phyloP scores from a whole-genome alignment of 768 basidiomycete species.

The Dentipellis fragilis region DNA sequence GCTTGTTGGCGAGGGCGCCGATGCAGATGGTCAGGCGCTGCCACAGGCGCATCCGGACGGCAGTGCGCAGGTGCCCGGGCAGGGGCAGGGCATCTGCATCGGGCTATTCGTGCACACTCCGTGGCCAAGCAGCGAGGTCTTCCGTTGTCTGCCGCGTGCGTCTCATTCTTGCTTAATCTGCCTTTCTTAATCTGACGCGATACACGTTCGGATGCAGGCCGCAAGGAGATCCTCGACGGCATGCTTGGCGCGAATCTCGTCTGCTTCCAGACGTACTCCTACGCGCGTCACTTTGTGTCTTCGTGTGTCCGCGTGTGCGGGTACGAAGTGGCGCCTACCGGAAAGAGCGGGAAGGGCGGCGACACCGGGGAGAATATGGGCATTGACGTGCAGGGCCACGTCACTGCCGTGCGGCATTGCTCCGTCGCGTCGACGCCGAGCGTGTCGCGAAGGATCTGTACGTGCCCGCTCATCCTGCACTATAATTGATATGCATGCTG shows the following conservation, averaged over 20 bases:
- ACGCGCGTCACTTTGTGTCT: conserved; percentile 89
- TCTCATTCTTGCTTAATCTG: conserved; percentile 13
- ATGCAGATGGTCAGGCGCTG: neutral
- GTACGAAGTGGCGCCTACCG: conserved; percentile 61
- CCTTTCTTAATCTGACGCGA: conserved; percentile 1
- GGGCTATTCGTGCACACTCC: conserved; percentile 97
- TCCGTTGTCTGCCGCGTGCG: conserved; percentile 84
- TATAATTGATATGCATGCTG: neutral
- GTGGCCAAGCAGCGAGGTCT: conserved; percentile 94
- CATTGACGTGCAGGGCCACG: conserved; percentile 83
- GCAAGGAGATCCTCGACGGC: conserved; percentile 91
- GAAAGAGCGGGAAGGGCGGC: conserved; percentile 39
- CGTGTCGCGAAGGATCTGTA: conserved; percentile 66
- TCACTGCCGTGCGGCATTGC: conserved; percentile 77
- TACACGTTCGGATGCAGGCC: conserved; percentile 29
- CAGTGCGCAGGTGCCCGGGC: neutral
- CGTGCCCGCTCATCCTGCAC: conserved; percentile 24
- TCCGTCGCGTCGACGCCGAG: conserved; percentile 91
- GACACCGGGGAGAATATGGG: conserved; percentile 64
- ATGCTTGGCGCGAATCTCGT: conserved; percentile 96
- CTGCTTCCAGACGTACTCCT: conserved; percentile 96
- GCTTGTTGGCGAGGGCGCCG: conserved; percentile 24
- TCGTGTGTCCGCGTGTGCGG: conserved; percentile 95
- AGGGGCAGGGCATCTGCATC: conserved; percentile 47
- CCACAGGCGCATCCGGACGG: neutral